A percentile compares a stretch with the other conserved stretches of the same genome.
Evolutionary conservation across 1,284 basidiomycete genomes (phyloP).

Genomic region (Caloboletus inedulis): DNA sequence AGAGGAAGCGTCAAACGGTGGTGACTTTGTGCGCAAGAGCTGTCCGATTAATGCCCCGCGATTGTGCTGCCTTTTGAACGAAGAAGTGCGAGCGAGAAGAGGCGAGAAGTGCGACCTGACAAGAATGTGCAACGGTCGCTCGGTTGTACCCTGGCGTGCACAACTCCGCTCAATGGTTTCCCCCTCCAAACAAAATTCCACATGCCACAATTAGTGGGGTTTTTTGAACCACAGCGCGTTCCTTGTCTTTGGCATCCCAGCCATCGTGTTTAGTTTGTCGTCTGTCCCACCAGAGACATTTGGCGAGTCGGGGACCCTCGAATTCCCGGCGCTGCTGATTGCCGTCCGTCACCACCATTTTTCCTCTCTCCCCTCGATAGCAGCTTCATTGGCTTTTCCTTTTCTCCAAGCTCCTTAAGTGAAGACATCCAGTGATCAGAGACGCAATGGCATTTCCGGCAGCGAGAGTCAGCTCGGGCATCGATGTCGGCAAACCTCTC

Average conservation of each 20-base stretch:
- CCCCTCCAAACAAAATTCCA: conserved; percentile 13
- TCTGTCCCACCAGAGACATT: too few species aligned
- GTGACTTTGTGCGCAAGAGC: conserved; percentile 1
- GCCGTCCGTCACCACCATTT: not conserved
- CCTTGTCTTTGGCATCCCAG: not conserved
- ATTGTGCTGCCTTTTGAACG: not conserved
- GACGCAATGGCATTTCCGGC: not conserved
- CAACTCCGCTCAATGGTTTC: conserved; percentile 23
- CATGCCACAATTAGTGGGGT: conserved; percentile 12
- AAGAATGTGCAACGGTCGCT: not conserved
- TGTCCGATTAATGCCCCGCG: not conserved
- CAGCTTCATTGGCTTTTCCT: not conserved
- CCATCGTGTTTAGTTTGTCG: not conserved
- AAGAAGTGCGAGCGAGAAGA: not conserved
- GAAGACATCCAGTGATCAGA: not conserved
- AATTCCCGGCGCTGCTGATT: not conserved
- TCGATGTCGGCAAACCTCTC: not conserved
- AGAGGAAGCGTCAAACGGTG: not conserved
- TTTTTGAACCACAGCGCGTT: conserved; percentile 12
- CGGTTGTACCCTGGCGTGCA: conserved; percentile 5
- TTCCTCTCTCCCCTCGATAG: not conserved
- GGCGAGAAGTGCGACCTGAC: not conserved
- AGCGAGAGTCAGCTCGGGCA: not conserved
- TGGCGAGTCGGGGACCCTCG: not conserved
- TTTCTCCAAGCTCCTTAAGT: not conserved